Evolutionary conservation across 768 basidiomycete species (phyloP), one percentile per base, ranked within the genome.

Genomic region (Pleurotus sapidus): DNA sequence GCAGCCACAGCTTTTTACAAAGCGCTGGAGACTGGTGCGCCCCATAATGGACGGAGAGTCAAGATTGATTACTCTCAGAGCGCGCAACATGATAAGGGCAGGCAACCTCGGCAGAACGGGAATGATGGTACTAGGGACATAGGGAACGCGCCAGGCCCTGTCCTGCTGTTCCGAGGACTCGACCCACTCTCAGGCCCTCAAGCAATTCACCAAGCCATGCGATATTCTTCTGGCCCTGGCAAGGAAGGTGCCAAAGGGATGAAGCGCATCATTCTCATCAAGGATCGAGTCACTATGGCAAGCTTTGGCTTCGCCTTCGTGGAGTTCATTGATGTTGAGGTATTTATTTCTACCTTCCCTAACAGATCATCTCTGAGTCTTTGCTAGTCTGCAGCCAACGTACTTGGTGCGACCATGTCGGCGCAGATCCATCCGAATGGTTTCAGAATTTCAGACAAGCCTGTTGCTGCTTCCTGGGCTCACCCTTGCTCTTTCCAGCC

Each of bases 81-180:
- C 61, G 88, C 88, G 24, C 81, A 83, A 25, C 81, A 84, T 49
- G 87, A 88, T 58, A 82, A 81, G 63, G 81, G 84, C 9, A 80
- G 84, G 54, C 63, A 74, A 49, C 79, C 78, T 47, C 80, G 84
- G 61, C 84, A 84, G 55, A 85, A 87, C 56, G 68, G 78, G 70
- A 98, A 96, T 66, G 97, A 99, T 64, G 97, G 97, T 2, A 98
- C 93, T 55, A 83, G 95, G 55, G 96, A 99, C 73, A 96, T 98
- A 65, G 96, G 93, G 60, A 91, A 91, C 61, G 73, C 89, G 1
- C 90, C 90, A 62, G 82, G 83, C 24, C 81, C 93, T 18, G 87
- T 98, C 14, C 76, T 99, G 12, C 80, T 99, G 12, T 88, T 99
- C 67, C 88, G 96, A 43, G 93, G 93, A 14, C 79, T 99, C 30